These are phyloP conservation scores for Chamaenerion angustifolium DNA, from an alignment of 345 rosid species.

Conservation along the genomic window DNA sequence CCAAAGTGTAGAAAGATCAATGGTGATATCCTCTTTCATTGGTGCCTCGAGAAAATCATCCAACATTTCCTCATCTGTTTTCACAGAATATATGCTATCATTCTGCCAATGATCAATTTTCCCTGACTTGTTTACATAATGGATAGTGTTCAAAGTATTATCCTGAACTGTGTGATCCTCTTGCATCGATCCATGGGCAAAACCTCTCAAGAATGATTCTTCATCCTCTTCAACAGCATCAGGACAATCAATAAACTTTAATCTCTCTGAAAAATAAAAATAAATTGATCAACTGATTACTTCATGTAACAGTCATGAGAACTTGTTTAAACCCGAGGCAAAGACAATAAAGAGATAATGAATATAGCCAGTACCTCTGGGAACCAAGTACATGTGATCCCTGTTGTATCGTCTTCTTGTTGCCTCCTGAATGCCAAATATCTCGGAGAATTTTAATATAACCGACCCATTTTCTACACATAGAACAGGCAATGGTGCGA, in stretches of 20 bases:
- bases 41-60: conserved; percentile 49
- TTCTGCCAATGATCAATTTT: conserved; percentile 22
- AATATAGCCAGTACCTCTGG: conserved; percentile 42
- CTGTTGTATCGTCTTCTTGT: conserved; percentile 46
- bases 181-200: conserved; percentile 23
- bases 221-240: conserved; percentile 83
- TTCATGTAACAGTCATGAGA: neutral
- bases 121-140: conserved; percentile 21
- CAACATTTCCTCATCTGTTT: conserved; percentile 19
- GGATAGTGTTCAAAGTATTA: conserved; percentile 23
- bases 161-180: conserved; percentile 22
- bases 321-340: neutral
- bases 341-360: conserved; percentile 10
- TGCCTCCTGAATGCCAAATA: conserved; percentile 80
- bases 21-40: conserved; percentile 32
- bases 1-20: conserved; percentile 32
- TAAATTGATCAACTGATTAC: conserved; percentile 19
- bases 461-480: conserved; percentile 78
- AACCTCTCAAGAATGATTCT: conserved; percentile 53
- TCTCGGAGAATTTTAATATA: conserved; percentile 85
- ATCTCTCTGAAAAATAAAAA: conserved; percentile 35
- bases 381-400: conserved; percentile 39
- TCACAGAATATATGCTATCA: conserved; percentile 17
- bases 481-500: conserved; percentile 64
- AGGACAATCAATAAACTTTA: conserved; percentile 39